Base-by-base conservation (phyloP, 257 asterid genomes). In the Oldenlandia corymbosa region DNA sequence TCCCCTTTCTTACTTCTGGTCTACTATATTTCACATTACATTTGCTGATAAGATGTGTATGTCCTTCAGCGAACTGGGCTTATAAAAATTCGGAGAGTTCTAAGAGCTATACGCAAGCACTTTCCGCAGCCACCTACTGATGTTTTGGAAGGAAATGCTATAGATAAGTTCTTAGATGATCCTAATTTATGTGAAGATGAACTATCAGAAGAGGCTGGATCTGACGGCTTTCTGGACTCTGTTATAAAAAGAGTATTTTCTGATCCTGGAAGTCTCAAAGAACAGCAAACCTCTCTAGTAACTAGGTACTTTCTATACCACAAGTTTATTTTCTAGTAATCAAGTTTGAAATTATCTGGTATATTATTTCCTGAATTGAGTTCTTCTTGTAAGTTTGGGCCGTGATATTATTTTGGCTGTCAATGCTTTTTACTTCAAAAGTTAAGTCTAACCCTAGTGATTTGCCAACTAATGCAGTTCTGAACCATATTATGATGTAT, bases 91-190 rank as follows among this genome's bases (percentile, higher is more conserved):
- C 85, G 99, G 72, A 84, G 84, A 74, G 96, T 89, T 63, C 82
- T 92, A 53, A 85, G 99, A 85, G 90, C 99, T 65, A 87, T 92
- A 74, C 88, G 94, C 74, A 92, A 84, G 72, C 97, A 89, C 68
- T 92, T 92, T 76, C 90, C 88, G 34, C 90, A 84, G 67, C 99
- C 99, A 21, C 97, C 97, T n/a, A 93, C 80, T 47, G 77, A 68
- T 74, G 80, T 77, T 69, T 80, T 92, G 81, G 81, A 83, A 63
- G 94, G 87, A 77, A 87, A 92, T 84, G 85, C 95, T 60, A 87
- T 89, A 66, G 97, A 92, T 67, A 92, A 80, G 80, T 84, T 92
- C 83, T 82, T 92, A 76, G 95, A 92, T 77, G 76, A 84, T 79
- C 95, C 91, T 64, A 90, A 81, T 60, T 74, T 87, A 79, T 85